These are phyloP conservation scores for Teratosphaeria epicoccoides DNA, from an alignment of 2,329 filamentous ascomycete species.

Conservation along the genomic window DNA sequence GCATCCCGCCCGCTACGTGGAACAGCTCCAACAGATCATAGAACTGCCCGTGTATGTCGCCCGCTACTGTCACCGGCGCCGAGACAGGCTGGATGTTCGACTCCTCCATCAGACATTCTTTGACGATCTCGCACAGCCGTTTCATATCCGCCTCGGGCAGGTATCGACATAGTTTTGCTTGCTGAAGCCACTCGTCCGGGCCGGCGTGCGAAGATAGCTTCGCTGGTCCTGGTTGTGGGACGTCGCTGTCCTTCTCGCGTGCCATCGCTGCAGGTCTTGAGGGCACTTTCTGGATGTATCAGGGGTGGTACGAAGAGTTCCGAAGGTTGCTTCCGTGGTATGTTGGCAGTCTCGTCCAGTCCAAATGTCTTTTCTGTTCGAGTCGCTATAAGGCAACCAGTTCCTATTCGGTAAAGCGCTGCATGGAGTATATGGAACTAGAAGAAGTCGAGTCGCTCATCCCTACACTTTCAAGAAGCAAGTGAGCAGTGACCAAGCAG, in stretches of 20 bases:
- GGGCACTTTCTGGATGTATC: background rate
- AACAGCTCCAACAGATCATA: constrained; percentile 97
- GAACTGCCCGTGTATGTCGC: constrained; percentile 97
- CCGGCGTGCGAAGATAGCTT: constrained; percentile 73
- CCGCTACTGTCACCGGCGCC: constrained; percentile 92
- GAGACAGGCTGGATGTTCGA: constrained; percentile 98
- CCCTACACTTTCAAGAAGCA: too few species aligned
- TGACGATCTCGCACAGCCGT: constrained; percentile 95
- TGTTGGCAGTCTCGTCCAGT: background rate
- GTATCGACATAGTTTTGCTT: constrained; percentile 95
- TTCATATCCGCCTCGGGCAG: constrained; percentile 96
- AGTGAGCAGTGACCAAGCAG: background rate
- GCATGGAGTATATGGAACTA: too few species aligned
- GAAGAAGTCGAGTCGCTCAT: too few species aligned
- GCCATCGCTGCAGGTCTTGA: constrained; percentile 28
- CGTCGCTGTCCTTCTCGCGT: constrained; percentile 40
- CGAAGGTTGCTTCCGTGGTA: background rate
- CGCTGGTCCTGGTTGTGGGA: constrained; percentile 86
- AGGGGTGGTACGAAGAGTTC: background rate
- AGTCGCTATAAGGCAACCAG: too few species aligned
- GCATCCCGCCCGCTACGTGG: constrained; percentile 92
- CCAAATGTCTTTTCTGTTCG: background rate
- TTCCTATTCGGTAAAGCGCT: too few species aligned
- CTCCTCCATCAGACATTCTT: constrained; percentile 98
- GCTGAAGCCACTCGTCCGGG: constrained; percentile 90